Evolutionary conservation across 768 basidiomycete species (phyloP), one percentile per base, ranked within the genome.

Genomic region (Rickenella mellea): DNA sequence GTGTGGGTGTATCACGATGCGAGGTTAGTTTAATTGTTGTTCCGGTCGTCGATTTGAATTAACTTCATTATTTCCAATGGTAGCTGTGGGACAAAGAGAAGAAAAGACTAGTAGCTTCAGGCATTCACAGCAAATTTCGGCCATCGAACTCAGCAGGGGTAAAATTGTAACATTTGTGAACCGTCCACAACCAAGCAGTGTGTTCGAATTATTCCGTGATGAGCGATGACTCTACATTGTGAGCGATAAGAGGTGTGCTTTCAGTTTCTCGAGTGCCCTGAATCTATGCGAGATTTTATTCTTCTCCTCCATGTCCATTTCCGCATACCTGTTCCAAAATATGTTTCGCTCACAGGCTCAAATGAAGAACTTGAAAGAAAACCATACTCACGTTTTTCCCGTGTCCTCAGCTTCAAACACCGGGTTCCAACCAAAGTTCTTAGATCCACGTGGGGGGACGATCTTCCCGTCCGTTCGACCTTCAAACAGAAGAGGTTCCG

Each of bases 351-450:
- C n/a, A n/a, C n/a, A n/a, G n/a, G n/a, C 11, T 25, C 4, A 31
- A 29, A 30, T 30, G 6, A 4, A 14, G 5, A 2, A 21, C 41
- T 30, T n/a, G n/a, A n/a, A n/a, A n/a, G n/a, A n/a, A n/a, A n/a
- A n/a, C n/a, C 44, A 52, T 51, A 55, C 70, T 45, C 46, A 93
- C 85, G 93, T 98, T 59, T 78, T 68, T 6, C 80, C 79, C n/a
- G 73, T 79, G 8, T 76, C 82, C 38, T 75, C 68, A 0, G 85
- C 86, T 55, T 91, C 76, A 54, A 94, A 96, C 6, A 85, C 63
- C 0, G 90, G 70, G 60, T 94, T 90, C 91, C 92, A 97, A 20
- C 94, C 94, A 55, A 97, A 97, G 10, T 73, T 62, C 22, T 69
- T 64, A 0, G 79, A 71, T 0, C 94, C 94, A 31, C 93, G 64